Evolutionary conservation across 148 eudicot genomes (phyloP).

Genomic region (Salicornia ramosissima): DNA sequence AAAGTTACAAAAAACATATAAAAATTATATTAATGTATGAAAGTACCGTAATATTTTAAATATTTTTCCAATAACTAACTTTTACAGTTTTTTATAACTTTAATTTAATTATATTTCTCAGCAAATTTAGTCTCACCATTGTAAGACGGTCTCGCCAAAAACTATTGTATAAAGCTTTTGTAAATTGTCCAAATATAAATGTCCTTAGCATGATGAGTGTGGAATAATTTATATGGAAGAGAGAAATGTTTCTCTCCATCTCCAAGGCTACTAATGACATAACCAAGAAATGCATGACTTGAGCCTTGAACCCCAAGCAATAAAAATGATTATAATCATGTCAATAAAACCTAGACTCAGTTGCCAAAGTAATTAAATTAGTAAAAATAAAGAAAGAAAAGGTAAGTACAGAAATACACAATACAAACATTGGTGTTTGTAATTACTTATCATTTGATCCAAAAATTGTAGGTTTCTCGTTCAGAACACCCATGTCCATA

Average conservation of each 20-base stretch:
- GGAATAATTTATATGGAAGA: too few relatives aligned
- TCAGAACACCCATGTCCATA: constrained; percentile 20
- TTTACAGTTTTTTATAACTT: too few relatives aligned
- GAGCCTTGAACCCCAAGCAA: constrained; percentile 4
- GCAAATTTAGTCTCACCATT: too few relatives aligned
- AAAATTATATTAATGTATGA: too few relatives aligned
- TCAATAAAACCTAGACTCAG: background rate
- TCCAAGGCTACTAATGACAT: background rate
- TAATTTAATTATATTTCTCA: too few relatives aligned
- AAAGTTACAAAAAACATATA: too few relatives aligned
- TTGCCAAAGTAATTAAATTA: background rate
- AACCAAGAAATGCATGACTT: background rate
- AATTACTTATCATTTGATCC: constrained; percentile 29
- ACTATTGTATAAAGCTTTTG: too few relatives aligned
- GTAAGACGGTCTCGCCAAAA: too few relatives aligned
- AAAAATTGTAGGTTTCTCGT: constrained; percentile 27
- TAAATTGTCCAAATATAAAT: background rate
- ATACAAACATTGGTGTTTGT: constrained; percentile 18
- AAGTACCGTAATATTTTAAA: too few relatives aligned
- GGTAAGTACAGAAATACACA: background rate
- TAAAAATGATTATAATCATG: background rate
- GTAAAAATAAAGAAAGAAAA: background rate
- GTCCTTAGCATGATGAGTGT: too few relatives aligned
- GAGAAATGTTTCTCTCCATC: background rate
- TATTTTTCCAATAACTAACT: too few relatives aligned